Evolutionary conservation across 306 rosid species (phyloP).

Genomic region (Dalbergia cochinchinensis): DNA sequence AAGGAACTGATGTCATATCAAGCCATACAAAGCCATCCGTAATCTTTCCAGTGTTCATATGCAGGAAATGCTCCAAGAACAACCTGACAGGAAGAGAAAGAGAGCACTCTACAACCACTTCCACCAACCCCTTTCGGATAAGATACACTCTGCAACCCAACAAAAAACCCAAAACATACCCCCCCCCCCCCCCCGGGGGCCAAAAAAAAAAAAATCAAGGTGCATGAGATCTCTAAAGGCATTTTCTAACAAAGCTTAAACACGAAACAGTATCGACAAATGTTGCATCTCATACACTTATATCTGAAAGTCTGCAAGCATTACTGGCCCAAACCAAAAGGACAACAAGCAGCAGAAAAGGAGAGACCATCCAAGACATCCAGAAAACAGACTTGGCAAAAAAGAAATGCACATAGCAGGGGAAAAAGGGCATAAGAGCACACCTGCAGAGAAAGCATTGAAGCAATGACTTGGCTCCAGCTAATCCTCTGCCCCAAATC

Average conservation of each 20-base stretch:
- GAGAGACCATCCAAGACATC: not conserved
- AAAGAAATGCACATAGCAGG: slow-evolving; percentile 16
- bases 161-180: not conserved
- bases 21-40: slow-evolving; percentile 55
- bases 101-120: slow-evolving; percentile 49
- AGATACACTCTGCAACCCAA: slow-evolving; percentile 49
- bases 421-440: slow-evolving; percentile 18
- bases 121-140: slow-evolving; percentile 49
- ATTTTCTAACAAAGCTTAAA: slow-evolving; percentile 13
- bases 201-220: slow-evolving; percentile 23
- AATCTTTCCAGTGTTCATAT: slow-evolving; percentile 51
- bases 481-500: slow-evolving; percentile 57
- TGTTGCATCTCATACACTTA: not conserved
- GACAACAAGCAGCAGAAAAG: not conserved
- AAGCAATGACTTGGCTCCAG: slow-evolving; percentile 41
- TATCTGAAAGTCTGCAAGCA: slow-evolving; percentile 6
- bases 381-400: slow-evolving; percentile 2
- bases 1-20: slow-evolving; percentile 51
- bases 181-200: too few species aligned
- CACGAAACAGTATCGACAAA: slow-evolving; percentile 3
- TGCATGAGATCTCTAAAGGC: not conserved
- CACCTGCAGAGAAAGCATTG: slow-evolving; percentile 47
- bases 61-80: slow-evolving; percentile 56
- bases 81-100: slow-evolving; percentile 51
- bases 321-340: not conserved